phyloP scores from a whole-genome alignment of 208 protist species.

The Trichomonas gallinae region DNA sequence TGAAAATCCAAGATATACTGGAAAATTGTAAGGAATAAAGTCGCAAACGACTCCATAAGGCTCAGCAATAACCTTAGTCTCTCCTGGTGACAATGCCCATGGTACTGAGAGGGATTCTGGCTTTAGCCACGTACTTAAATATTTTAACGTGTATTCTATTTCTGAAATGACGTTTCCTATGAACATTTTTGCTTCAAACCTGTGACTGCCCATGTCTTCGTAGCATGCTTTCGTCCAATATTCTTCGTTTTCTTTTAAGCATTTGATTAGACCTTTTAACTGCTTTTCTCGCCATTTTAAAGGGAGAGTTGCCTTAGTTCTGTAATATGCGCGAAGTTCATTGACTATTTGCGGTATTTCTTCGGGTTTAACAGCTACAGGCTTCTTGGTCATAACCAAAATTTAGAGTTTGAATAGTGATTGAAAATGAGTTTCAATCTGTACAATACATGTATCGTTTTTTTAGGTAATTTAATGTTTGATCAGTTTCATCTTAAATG shows the following conservation, averaged over 20 bases:
- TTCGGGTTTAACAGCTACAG: not conserved
- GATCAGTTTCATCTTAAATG: no score
- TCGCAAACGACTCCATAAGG: constrained; percentile 66
- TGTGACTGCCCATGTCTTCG: constrained; percentile 37
- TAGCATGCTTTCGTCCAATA: constrained; percentile 29
- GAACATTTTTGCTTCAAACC: constrained; percentile 32
- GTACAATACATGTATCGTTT: no score
- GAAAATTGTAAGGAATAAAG: constrained; percentile 73
- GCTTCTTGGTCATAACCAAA: no score
- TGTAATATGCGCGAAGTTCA: not conserved
- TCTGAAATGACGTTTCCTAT: constrained; percentile 37
- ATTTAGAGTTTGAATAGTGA: no score
- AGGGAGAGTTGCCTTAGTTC: not conserved
- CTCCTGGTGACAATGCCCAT: constrained; percentile 38
- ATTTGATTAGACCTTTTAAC: constrained; percentile 42
- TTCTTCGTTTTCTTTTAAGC: constrained; percentile 55
- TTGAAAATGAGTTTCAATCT: no score
- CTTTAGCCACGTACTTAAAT: constrained; percentile 45
- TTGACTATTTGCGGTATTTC: not conserved
- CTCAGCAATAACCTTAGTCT: constrained; percentile 43
- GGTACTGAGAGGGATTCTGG: constrained; percentile 28
- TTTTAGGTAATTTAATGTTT: no score
- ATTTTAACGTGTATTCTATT: not conserved
- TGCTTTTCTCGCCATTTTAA: constrained; percentile 37
- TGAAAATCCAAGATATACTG: constrained; percentile 53